phyloP scores from a whole-genome alignment of 768 basidiomycete genomes.

The Porphyrellus cyaneotinctus region DNA sequence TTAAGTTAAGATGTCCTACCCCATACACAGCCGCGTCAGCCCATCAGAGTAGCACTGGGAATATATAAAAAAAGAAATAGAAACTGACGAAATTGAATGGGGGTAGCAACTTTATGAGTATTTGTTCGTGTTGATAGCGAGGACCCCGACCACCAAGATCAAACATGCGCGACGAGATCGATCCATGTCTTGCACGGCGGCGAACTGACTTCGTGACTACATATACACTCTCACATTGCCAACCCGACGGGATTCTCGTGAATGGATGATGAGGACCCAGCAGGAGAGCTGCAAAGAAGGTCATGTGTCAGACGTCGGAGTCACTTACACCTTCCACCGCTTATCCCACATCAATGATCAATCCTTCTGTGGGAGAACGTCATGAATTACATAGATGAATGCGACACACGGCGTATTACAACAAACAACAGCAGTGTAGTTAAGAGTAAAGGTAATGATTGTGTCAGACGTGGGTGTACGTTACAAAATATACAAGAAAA shows the following conservation, averaged over 20 bases:
- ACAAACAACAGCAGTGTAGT: slow-evolving; percentile 4
- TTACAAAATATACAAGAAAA: slow-evolving; percentile 21
- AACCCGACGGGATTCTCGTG: slow-evolving; percentile 10
- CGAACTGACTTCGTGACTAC: neutral
- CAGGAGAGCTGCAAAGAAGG: neutral
- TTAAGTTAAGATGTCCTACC: too few species aligned
- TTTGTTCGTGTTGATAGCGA: slow-evolving; percentile 3
- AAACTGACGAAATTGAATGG: neutral
- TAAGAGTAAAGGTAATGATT: slow-evolving; percentile 12
- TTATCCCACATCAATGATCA: neutral
- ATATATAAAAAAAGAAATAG: neutral
- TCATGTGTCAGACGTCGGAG: neutral
- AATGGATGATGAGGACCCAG: neutral
- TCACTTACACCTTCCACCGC: neutral
- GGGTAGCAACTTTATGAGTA: neutral
- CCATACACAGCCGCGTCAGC: too few species aligned
- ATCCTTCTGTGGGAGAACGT: neutral
- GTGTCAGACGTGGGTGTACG: slow-evolving; percentile 10
- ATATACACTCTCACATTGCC: neutral
- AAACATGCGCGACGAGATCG: neutral
- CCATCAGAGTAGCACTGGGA: neutral
- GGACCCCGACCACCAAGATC: neutral
- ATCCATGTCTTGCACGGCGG: neutral
- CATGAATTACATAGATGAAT: slow-evolving; percentile 4
- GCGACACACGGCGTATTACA: slow-evolving; percentile 13